Percentiles rank a stretch among this genome's conserved stretches.
phyloP scores from a whole-genome alignment of 805 yeast genomes.

The Kluyveromyces lactis region DNA sequence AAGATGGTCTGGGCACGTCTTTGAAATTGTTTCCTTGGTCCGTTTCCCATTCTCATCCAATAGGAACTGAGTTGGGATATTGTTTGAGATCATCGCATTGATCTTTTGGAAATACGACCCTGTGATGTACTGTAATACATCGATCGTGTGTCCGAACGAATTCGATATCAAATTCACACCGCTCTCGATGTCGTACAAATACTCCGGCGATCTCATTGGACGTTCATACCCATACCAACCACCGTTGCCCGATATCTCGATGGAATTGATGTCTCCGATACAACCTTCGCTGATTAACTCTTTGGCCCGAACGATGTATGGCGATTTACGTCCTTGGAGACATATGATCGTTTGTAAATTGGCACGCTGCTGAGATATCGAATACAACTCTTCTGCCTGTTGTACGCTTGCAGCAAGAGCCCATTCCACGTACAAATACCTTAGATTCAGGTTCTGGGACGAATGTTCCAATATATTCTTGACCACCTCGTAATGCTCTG shows the following conservation, averaged over 20 bases:
- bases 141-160: conserved; percentile 27
- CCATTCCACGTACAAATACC: conserved; percentile 26
- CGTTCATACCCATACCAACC: conserved; percentile 29
- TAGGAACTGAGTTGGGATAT: conserved; percentile 22
- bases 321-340: conserved; percentile 26
- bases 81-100: conserved; percentile 24
- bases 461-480: conserved; percentile 18
- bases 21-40: conserved; percentile 16
- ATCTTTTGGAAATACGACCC: conserved; percentile 23
- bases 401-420: conserved; percentile 18
- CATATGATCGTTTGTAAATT: conserved; percentile 24
- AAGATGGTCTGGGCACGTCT: conserved; percentile 26
- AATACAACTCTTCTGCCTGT: conserved; percentile 22
- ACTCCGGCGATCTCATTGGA: conserved; percentile 19
- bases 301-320: conserved; percentile 25
- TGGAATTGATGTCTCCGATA: conserved; percentile 25
- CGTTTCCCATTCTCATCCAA: conserved; percentile 19
- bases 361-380: conserved; percentile 15
- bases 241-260: conserved; percentile 25
- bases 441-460: conserved; percentile 15
- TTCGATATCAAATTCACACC: conserved; percentile 23
- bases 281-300: conserved; percentile 23
- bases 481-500: conserved; percentile 14
- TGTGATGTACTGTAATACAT: conserved; percentile 24
- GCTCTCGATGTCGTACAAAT: conserved; percentile 21